Percentiles rank a stretch among this genome's conserved stretches.
phyloP scores from a whole-genome alignment of 2,329 filamentous ascomycete species.

The Alternaria arbusti region DNA sequence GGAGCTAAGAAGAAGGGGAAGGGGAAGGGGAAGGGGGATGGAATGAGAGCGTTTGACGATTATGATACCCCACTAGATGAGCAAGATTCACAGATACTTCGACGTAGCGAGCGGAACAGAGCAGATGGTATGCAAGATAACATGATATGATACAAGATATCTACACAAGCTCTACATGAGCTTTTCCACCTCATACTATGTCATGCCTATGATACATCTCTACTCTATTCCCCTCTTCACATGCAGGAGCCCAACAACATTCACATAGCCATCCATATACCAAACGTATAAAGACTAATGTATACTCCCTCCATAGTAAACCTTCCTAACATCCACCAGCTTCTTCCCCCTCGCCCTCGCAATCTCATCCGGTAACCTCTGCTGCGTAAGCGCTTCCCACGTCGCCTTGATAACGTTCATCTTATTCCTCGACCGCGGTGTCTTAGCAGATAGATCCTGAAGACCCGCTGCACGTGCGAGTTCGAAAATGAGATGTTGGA shows the following conservation, averaged over 20 bases:
- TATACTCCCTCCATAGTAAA: constrained; percentile 83
- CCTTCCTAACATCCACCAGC: constrained; percentile 92
- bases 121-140: not conserved
- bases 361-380: constrained; percentile 87
- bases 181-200: not conserved
- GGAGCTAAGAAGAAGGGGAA: too few relatives aligned
- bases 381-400: constrained; percentile 79
- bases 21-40: constrained; percentile 15
- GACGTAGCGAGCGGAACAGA: not conserved
- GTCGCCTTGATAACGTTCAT: constrained; percentile 98
- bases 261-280: too few relatives aligned
- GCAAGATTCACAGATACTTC: not conserved
- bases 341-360: constrained; percentile 91
- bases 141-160: constrained; percentile 5
- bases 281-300: constrained; percentile 19
- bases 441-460: constrained; percentile 81
- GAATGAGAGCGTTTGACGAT: not conserved
- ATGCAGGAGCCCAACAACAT: too few relatives aligned
- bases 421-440: constrained; percentile 86
- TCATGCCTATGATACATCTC: constrained; percentile 20
- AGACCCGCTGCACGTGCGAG: constrained; percentile 89
- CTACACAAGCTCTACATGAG: not conserved
- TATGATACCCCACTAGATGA: constrained; percentile 6
- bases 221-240: not conserved
- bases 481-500: constrained; percentile 90